These are phyloP conservation scores for Clonostachys rosea DNA, from an alignment of 2,329 filamentous ascomycete genomes.

Conservation along the genomic window DNA sequence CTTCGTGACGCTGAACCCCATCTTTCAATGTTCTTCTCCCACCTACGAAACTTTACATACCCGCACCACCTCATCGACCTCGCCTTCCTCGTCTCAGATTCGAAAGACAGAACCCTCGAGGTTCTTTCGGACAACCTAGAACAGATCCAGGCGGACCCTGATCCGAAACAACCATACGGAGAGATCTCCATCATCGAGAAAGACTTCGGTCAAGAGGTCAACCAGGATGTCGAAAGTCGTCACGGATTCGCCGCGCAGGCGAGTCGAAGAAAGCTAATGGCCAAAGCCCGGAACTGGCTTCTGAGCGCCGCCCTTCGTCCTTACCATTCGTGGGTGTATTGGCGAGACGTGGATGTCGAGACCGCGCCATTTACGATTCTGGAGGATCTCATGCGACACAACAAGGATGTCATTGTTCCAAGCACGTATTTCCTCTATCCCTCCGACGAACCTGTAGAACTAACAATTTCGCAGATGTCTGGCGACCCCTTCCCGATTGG, in stretches of 20 bases:
- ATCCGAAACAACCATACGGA: constrained; percentile 80
- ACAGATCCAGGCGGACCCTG: constrained; percentile 72
- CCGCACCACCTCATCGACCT: constrained; percentile 95
- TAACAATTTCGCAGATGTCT: constrained; percentile 66
- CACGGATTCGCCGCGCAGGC: constrained; percentile 97
- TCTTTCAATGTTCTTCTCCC: constrained; percentile 97
- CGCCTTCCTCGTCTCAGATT: constrained; percentile 95
- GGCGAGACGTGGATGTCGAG: constrained; percentile 97
- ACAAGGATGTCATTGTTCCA: constrained; percentile 97
- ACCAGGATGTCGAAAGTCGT: constrained; percentile 94
- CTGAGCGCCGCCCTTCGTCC: constrained; percentile 88
- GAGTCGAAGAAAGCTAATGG: constrained; percentile 91
- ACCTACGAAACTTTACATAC: constrained; percentile 93
- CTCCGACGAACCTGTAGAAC: constrained; percentile 10
- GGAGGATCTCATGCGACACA: constrained; percentile 97
- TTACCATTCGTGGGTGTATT: constrained; percentile 98
- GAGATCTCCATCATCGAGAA: constrained; percentile 98
- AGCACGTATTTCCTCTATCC: not conserved
- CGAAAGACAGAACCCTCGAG: constrained; percentile 82
- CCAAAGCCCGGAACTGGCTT: constrained; percentile 95
- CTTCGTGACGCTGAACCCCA: constrained; percentile 89
- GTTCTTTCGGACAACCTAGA: constrained; percentile 73
- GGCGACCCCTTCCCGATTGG: constrained; percentile 98
- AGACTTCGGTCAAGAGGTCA: constrained; percentile 96
- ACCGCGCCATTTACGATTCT: constrained; percentile 95